A percentile compares a stretch with the other conserved stretches of the same genome.
Conservation (phyloP, 805 yeast genomes). For the Nakazawaea anatomiae region DNA sequence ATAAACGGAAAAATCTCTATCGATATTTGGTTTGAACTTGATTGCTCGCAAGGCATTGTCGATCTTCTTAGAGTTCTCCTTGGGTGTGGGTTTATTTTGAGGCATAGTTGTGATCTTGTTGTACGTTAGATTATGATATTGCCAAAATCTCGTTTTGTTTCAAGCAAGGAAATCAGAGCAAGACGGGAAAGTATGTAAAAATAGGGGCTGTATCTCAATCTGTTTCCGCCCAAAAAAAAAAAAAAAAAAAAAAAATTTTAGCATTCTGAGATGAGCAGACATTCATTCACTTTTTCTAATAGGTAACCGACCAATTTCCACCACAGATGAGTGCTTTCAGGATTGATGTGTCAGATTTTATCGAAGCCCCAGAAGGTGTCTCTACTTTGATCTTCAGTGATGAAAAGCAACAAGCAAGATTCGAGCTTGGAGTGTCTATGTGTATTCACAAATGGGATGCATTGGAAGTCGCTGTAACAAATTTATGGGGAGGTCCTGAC, state of each 20-base stretch:
- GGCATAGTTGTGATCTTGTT: background rate
- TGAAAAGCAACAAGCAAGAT: conserved; percentile 71
- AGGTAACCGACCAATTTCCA: too few species aligned
- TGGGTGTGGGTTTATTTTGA: conserved; percentile 4
- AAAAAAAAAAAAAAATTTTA: too few species aligned
- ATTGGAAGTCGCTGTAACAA: conserved; percentile 80
- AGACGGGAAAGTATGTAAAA: too few species aligned
- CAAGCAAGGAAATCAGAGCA: too few species aligned
- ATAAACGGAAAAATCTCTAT: conserved; percentile 34
- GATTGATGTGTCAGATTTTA: conserved; percentile 26
- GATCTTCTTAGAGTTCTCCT: conserved; percentile 48
- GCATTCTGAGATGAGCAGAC: background rate
- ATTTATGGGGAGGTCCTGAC: conserved; percentile 94
- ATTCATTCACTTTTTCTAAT: too few species aligned
- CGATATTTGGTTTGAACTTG: conserved; percentile 35
- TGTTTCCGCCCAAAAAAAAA: too few species aligned
- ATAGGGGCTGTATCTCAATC: too few species aligned
- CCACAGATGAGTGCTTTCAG: background rate
- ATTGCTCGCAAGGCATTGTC: conserved; percentile 62
- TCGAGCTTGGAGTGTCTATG: conserved; percentile 92
- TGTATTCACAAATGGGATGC: conserved; percentile 89
- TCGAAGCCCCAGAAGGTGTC: conserved; percentile 19
- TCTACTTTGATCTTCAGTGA: conserved; percentile 28
- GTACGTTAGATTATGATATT: too few species aligned
- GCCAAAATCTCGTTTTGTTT: too few species aligned